A percentile compares a stretch with the other conserved stretches of the same genome.
These are phyloP conservation scores for Ormosia semicastrata DNA, from an alignment of 306 rosid genomes.

Conservation along the genomic window DNA sequence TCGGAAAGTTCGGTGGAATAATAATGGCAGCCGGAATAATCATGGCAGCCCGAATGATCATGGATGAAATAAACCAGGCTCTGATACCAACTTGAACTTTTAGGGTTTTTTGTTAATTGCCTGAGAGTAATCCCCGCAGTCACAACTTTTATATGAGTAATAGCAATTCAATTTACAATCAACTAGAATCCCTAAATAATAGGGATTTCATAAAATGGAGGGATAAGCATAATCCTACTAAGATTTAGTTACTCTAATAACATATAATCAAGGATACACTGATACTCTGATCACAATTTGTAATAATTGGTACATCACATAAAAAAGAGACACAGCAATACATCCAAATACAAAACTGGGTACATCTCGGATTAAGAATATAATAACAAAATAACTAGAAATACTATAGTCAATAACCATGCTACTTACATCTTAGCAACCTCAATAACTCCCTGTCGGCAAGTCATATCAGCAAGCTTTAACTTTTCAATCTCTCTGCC, in stretches of 20 bases:
- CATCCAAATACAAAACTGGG: constrained; percentile 7
- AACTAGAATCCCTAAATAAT: neutral
- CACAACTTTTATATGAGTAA: neutral
- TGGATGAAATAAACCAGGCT: neutral
- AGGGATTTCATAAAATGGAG: neutral
- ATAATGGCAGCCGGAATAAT: neutral
- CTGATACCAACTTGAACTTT: neutral
- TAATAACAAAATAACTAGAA: neutral
- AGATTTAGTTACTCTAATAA: neutral
- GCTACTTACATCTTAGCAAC: constrained; percentile 94
- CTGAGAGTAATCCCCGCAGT: neutral
- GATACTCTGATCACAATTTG: neutral
- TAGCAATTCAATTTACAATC: neutral
- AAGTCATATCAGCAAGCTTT: constrained; percentile 87
- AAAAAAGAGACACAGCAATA: neutral
- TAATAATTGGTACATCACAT: neutral
- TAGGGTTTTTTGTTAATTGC: neutral
- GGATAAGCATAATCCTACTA: neutral
- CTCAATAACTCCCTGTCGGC: constrained; percentile 94
- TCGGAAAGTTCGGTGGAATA: neutral
- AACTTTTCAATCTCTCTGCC: constrained; percentile 95
- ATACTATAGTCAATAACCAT: neutral
- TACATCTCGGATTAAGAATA: neutral
- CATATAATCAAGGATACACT: neutral
- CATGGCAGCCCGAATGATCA: neutral